Conservation (phyloP, 257 asterid genomes). For the Leonotis leonurus region DNA sequence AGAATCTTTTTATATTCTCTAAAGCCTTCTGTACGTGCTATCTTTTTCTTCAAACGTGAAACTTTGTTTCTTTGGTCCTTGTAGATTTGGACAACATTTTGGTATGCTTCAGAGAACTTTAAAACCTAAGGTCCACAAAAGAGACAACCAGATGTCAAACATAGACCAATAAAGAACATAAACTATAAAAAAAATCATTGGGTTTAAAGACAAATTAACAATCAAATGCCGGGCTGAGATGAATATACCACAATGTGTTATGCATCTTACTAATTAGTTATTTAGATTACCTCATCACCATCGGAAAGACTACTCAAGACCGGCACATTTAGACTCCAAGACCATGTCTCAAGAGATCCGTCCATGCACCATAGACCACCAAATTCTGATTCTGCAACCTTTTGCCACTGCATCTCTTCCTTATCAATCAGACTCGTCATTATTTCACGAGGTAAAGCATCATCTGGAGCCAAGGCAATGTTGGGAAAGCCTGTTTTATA, state of each 20-base stretch:
- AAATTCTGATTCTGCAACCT: conserved; percentile 74
- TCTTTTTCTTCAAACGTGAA: conserved; percentile 73
- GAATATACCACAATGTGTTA: conserved; percentile 4
- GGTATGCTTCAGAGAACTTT: conserved; percentile 63
- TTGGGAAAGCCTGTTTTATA: conserved; percentile 86
- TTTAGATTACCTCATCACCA: conserved; percentile 67
- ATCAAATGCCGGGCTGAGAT: too few species aligned
- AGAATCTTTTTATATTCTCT: conserved; percentile 80
- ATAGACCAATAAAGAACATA: conserved; percentile 11
- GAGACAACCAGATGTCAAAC: conserved; percentile 16
- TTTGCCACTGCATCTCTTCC: conserved; percentile 84
- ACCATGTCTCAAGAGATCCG: conserved; percentile 98
- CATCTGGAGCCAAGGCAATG: conserved; percentile 63
- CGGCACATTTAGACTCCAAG: conserved; percentile 98
- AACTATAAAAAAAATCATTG: neutral
- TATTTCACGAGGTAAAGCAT: conserved; percentile 73
- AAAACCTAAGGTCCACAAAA: conserved; percentile 41
- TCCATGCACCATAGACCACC: conserved; percentile 94
- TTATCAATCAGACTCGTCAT: conserved; percentile 66
- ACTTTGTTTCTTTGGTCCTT: conserved; percentile 88
- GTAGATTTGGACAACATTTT: conserved; percentile 65
- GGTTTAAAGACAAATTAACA: too few species aligned
- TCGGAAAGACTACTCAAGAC: conserved; percentile 85
- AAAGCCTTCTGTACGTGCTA: conserved; percentile 80
- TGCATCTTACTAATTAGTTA: conserved; percentile 4